These are phyloP conservation scores for Mycena latifolia DNA, from an alignment of 768 basidiomycete genomes.

Conservation along the genomic window DNA sequence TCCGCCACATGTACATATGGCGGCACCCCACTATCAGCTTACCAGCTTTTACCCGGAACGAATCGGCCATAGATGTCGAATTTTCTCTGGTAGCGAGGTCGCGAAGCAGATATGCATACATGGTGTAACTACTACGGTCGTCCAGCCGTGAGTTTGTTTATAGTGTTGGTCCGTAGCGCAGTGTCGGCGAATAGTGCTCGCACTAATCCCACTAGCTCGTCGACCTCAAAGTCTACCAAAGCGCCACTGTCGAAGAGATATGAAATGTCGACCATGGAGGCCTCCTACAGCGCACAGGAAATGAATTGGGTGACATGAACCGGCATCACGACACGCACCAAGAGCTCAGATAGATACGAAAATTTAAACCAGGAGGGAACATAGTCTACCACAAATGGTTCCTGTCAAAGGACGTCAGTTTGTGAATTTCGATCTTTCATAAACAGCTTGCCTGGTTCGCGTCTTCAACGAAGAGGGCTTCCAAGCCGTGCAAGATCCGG, in stretches of 20 bases:
- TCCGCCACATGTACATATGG: too few relatives aligned
- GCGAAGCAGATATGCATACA: constrained; percentile 12
- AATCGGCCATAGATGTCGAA: too few relatives aligned
- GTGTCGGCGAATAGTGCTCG: constrained; percentile 92
- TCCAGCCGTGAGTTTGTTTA: constrained; percentile 73
- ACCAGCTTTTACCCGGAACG: too few relatives aligned
- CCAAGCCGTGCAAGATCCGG: constrained; percentile 80
- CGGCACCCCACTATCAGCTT: too few relatives aligned
- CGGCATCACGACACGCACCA: constrained; percentile 66
- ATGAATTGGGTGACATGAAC: neutral
- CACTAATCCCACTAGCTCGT: constrained; percentile 87
- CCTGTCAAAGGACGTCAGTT: constrained; percentile 48
- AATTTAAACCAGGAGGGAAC: constrained; percentile 97
- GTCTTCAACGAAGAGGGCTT: constrained; percentile 83
- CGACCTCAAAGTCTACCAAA: constrained; percentile 88
- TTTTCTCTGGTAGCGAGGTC: neutral
- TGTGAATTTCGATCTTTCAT: neutral
- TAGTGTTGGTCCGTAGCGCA: constrained; percentile 81
- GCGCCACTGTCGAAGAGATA: constrained; percentile 94
- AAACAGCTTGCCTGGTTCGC: constrained; percentile 62
- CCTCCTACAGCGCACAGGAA: constrained; percentile 67
- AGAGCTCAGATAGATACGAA: constrained; percentile 91
- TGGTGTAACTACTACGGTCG: constrained; percentile 18
- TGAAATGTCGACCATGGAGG: constrained; percentile 90
- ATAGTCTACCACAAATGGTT: constrained; percentile 84